Evolutionary conservation across 345 rosid genomes (phyloP).

Genomic region (Lagerstroemia speciosa): DNA sequence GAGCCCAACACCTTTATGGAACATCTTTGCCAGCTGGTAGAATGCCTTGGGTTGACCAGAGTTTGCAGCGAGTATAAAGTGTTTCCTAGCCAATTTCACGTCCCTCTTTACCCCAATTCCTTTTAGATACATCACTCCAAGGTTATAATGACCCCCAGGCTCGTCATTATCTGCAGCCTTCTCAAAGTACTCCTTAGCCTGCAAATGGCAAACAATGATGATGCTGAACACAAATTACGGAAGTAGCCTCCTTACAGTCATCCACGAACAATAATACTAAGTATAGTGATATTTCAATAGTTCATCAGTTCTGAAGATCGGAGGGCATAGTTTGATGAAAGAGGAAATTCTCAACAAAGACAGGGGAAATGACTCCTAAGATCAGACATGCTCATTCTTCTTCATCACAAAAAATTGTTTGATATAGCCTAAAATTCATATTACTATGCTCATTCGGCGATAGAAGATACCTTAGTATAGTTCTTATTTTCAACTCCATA

Average conservation of each 20-base stretch:
- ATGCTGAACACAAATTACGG: not conserved
- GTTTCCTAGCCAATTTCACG: slow-evolving; percentile 63
- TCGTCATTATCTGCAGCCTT: slow-evolving; percentile 76
- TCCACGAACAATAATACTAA: not conserved
- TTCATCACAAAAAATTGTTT: not conserved
- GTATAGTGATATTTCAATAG: too few species aligned
- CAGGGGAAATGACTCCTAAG: too few species aligned
- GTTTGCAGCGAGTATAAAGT: slow-evolving; percentile 78
- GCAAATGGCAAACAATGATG: slow-evolving; percentile 6
- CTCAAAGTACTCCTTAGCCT: slow-evolving; percentile 96
- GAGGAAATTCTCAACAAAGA: too few species aligned
- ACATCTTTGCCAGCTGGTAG: slow-evolving; percentile 98
- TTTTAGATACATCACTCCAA: slow-evolving; percentile 86
- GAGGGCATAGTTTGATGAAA: too few species aligned
- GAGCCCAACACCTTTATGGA: slow-evolving; percentile 91
- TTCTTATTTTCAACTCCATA: slow-evolving; percentile 95
- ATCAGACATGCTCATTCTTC: too few species aligned
- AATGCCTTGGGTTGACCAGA: slow-evolving; percentile 95
- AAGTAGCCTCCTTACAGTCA: not conserved
- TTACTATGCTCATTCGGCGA: not conserved
- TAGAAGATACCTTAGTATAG: slow-evolving; percentile 55
- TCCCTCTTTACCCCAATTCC: slow-evolving; percentile 89
- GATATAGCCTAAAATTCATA: not conserved
- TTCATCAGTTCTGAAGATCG: too few species aligned
- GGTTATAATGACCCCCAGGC: slow-evolving; percentile 88